A percentile compares a stretch with the other conserved stretches of the same genome.
These are phyloP conservation scores for Chytriomyces hyalinus DNA, from an alignment of 192 early-diverging fungal genomes.

Conservation along the genomic window DNA sequence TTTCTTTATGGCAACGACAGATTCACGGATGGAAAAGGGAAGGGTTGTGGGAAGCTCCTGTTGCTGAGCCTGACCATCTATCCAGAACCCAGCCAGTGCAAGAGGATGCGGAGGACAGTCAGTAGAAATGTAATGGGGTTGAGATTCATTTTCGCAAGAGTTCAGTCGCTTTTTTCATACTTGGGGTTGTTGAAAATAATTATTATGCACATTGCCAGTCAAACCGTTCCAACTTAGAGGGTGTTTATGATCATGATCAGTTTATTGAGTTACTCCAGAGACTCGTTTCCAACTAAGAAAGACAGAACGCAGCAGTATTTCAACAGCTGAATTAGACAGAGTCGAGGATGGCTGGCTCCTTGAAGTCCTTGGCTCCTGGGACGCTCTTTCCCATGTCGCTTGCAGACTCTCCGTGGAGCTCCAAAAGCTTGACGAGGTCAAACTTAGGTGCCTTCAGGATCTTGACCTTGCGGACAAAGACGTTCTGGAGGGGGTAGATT, in stretches of 20 bases:
- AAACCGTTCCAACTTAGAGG: no score
- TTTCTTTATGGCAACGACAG: constrained; percentile 7
- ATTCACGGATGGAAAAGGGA: constrained; percentile 56
- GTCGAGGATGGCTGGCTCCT: constrained; percentile 64
- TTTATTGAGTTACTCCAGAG: no score
- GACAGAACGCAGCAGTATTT: no score
- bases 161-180: no score
- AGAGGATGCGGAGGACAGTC: no score
- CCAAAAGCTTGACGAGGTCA: constrained; percentile 94
- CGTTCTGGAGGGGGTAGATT: constrained; percentile 98
- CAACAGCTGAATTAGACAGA: constrained; percentile 36
- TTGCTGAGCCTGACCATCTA: background rate
- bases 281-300: no score
- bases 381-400: constrained; percentile 82
- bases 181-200: no score
- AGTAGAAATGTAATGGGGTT: no score
- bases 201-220: no score
- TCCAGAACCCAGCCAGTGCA: no score
- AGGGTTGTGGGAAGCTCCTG: constrained; percentile 43
- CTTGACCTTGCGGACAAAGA: constrained; percentile 97
- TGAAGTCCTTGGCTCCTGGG: constrained; percentile 78
- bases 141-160: no score
- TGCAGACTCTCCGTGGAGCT: constrained; percentile 91
- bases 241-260: no score
- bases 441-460: constrained; percentile 97